These are phyloP conservation scores for Diaporthe humulicola DNA, from an alignment of 2,329 filamentous ascomycete species.

Conservation along the genomic window DNA sequence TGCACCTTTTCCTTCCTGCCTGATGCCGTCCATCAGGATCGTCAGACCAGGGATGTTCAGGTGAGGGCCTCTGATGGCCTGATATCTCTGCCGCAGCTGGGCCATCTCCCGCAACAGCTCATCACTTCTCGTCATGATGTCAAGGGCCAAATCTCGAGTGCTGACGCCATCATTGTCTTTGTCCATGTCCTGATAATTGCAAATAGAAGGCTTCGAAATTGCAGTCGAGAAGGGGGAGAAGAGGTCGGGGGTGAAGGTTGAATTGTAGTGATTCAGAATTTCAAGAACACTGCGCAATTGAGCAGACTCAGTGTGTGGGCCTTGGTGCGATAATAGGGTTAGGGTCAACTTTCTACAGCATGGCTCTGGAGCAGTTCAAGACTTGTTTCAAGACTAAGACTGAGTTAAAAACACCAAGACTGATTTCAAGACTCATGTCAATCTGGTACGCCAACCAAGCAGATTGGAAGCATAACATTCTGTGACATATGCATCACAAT, in stretches of 20 bases:
- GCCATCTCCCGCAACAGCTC: conserved; percentile 36
- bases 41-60: conserved; percentile 32
- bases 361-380: neutral
- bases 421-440: no score
- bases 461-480: neutral
- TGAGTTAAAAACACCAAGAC: no score
- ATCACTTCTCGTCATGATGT: conserved; percentile 32
- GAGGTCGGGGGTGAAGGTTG: neutral
- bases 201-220: neutral
- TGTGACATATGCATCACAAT: neutral
- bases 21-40: conserved; percentile 24
- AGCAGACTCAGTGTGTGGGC: neutral
- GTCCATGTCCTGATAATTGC: neutral
- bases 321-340: neutral
- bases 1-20: conserved; percentile 24
- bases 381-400: no score
- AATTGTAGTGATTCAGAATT: conserved; percentile 14
- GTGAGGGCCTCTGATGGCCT: conserved; percentile 13
- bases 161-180: neutral
- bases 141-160: conserved; percentile 24
- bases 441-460: neutral
- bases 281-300: conserved; percentile 1
- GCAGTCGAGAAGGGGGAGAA: neutral
- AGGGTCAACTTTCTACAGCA: neutral
- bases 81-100: conserved; percentile 31